phyloP scores from a whole-genome alignment of 306 rosid genomes.

The Vigna reflexopilosa region DNA sequence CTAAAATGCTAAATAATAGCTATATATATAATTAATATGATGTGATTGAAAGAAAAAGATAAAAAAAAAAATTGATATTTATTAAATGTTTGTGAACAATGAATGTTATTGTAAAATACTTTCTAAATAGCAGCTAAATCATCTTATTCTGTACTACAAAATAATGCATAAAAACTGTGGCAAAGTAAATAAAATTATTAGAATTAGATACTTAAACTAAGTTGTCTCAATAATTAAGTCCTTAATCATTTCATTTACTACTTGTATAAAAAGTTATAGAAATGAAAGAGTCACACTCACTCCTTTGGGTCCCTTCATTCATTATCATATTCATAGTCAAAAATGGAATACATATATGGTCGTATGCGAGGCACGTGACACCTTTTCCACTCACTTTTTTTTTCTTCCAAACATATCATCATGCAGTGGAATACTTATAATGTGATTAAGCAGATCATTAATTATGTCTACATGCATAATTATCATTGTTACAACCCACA shows the following conservation, averaged over 20 bases:
- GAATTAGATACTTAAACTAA: not conserved
- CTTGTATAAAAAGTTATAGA: not conserved
- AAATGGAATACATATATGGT: not conserved
- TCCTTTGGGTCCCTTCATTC: not conserved
- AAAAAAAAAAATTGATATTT: too few relatives aligned
- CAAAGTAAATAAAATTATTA: not conserved
- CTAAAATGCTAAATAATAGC: too few relatives aligned
- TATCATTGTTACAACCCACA: not conserved
- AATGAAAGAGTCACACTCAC: constrained; percentile 17
- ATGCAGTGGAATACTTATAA: constrained; percentile 16
- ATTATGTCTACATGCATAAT: constrained; percentile 15
- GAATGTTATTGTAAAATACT: too few relatives aligned
- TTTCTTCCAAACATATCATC: not conserved
- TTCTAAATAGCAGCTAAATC: too few relatives aligned
- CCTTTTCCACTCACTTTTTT: constrained; percentile 12
- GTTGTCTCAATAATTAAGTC: not conserved
- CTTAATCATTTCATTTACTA: not conserved
- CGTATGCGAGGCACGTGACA: not conserved
- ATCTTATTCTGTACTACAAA: too few relatives aligned
- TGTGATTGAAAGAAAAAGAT: too few relatives aligned
- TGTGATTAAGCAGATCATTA: constrained; percentile 20
- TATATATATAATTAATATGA: too few relatives aligned
- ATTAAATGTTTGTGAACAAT: too few relatives aligned
- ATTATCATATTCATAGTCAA: constrained; percentile 23
- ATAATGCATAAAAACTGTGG: not conserved